Conservation (phyloP, 1,284 basidiomycete genomes). For the Macrocystidia cucumis region DNA sequence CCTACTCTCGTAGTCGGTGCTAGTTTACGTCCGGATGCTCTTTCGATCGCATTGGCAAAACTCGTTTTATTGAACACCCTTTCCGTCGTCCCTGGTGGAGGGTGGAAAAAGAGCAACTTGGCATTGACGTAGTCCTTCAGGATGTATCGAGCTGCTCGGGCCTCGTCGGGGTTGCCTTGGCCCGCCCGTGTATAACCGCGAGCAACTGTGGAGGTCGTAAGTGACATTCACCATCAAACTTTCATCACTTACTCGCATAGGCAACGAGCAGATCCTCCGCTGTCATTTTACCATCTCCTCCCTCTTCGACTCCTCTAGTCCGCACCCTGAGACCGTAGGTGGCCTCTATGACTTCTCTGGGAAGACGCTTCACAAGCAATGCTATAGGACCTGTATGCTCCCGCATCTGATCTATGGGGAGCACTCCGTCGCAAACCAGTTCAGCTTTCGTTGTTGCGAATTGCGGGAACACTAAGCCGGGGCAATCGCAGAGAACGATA, state of each 20-base stretch:
- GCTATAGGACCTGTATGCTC: slow-evolving; percentile 88
- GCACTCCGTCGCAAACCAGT: slow-evolving; percentile 92
- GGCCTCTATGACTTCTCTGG: slow-evolving; percentile 81
- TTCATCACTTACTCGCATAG: slow-evolving; percentile 74
- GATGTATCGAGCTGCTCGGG: slow-evolving; percentile 86
- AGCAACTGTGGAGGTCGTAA: slow-evolving; percentile 51
- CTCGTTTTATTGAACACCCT: slow-evolving; percentile 77
- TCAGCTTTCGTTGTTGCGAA: slow-evolving; percentile 96
- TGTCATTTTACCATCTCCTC: slow-evolving; percentile 73
- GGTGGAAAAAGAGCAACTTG: slow-evolving; percentile 86
- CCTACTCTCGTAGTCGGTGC: slow-evolving; percentile 82
- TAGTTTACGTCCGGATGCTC: slow-evolving; percentile 67
- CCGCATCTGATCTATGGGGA: slow-evolving; percentile 97
- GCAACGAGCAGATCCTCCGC: slow-evolving; percentile 83
- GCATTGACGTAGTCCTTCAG: slow-evolving; percentile 98
- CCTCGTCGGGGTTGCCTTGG: slow-evolving; percentile 96
- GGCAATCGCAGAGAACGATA: slow-evolving; percentile 96
- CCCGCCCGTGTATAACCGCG: slow-evolving; percentile 91
- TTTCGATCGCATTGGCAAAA: slow-evolving; percentile 53
- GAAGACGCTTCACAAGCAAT: slow-evolving; percentile 77
- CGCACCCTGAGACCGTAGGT: slow-evolving; percentile 85
- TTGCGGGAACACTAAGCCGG: slow-evolving; percentile 97
- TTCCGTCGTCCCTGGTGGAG: slow-evolving; percentile 68
- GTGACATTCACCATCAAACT: slow-evolving; percentile 7
- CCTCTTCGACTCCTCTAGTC: slow-evolving; percentile 68